Evolutionary conservation across 768 basidiomycete genomes (phyloP).

Genomic region (Astraeus odoratus): DNA sequence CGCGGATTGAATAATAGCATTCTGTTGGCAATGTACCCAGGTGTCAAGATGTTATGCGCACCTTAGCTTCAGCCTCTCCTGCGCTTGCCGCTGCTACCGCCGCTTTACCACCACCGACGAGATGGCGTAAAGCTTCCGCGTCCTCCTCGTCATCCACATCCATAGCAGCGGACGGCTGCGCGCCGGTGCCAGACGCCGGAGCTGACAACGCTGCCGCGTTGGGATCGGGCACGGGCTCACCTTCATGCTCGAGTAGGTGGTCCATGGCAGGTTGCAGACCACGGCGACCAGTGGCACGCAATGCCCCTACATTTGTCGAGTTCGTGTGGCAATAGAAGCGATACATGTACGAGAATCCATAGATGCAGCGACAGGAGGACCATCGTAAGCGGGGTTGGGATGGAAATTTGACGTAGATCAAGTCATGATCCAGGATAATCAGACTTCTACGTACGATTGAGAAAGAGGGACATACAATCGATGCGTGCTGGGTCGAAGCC

Average conservation of each 20-base stretch:
- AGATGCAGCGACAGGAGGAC: neutral
- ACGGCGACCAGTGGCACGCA: constrained; percentile 74
- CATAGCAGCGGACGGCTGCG: constrained; percentile 26
- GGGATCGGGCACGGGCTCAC: constrained; percentile 65
- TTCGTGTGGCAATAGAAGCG: neutral
- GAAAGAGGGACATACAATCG: constrained; percentile 56
- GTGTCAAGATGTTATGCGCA: constrained; percentile 17
- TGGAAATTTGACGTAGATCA: neutral
- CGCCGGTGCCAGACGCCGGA: constrained; percentile 12
- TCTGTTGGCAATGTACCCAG: neutral
- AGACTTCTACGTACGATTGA: neutral
- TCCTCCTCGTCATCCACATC: constrained; percentile 72
- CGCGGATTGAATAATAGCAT: neutral
- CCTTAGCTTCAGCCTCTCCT: constrained; percentile 60
- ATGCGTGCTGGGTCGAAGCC: constrained; percentile 82
- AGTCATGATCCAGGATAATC: constrained; percentile 7
- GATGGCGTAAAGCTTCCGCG: constrained; percentile 44
- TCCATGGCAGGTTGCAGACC: constrained; percentile 93
- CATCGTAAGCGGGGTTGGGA: neutral
- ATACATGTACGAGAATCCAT: neutral
- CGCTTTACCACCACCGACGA: constrained; percentile 35
- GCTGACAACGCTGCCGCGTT: constrained; percentile 31
- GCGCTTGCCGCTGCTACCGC: constrained; percentile 20
- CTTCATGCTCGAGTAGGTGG: constrained; percentile 75
- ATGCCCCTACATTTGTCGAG: constrained; percentile 71